Percentiles rank a stretch among this genome's conserved stretches.
Evolutionary conservation across 768 basidiomycete genomes (phyloP).

Genomic region (Galerina sulciceps): DNA sequence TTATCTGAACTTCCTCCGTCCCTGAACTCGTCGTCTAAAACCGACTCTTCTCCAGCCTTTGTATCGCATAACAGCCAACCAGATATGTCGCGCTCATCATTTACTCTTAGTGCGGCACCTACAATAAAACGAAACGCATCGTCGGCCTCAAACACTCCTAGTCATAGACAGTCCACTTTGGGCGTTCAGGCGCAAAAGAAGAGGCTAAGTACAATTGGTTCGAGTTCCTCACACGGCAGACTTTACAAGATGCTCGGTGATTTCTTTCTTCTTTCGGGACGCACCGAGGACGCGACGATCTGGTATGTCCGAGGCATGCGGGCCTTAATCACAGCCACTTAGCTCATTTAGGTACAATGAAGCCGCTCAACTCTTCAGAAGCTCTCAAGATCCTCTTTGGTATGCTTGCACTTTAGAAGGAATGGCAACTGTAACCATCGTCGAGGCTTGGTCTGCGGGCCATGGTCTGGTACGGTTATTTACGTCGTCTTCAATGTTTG

Average conservation of each 20-base stretch:
- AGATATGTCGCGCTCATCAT: slow-evolving; percentile 48
- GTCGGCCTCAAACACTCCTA: slow-evolving; percentile 39
- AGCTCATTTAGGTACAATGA: slow-evolving; percentile 75
- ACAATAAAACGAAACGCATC: slow-evolving; percentile 57
- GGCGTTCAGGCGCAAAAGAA: slow-evolving; percentile 56
- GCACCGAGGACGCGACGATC: slow-evolving; percentile 77
- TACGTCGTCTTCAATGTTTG: not conserved
- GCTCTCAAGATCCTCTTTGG: slow-evolving; percentile 81
- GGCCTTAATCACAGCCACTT: slow-evolving; percentile 4
- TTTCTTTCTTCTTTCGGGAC: slow-evolving; percentile 86
- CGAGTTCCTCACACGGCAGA: slow-evolving; percentile 81
- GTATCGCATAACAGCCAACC: slow-evolving; percentile 59
- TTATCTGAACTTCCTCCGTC: slow-evolving; percentile 63
- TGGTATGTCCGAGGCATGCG: slow-evolving; percentile 55
- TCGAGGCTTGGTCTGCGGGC: slow-evolving; percentile 85
- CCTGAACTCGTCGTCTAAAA: slow-evolving; percentile 49
- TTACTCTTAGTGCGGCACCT: slow-evolving; percentile 42
- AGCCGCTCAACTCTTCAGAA: slow-evolving; percentile 77
- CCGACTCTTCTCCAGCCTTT: slow-evolving; percentile 49
- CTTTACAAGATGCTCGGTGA: slow-evolving; percentile 89
- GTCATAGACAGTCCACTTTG: slow-evolving; percentile 58
- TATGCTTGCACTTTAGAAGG: slow-evolving; percentile 90
- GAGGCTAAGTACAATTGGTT: slow-evolving; percentile 64
- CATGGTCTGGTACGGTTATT: slow-evolving; percentile 64
- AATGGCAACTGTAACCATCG: slow-evolving; percentile 72